Conservation (phyloP, 177 flowering plant species). For the Tripterygium wilfordii region DNA sequence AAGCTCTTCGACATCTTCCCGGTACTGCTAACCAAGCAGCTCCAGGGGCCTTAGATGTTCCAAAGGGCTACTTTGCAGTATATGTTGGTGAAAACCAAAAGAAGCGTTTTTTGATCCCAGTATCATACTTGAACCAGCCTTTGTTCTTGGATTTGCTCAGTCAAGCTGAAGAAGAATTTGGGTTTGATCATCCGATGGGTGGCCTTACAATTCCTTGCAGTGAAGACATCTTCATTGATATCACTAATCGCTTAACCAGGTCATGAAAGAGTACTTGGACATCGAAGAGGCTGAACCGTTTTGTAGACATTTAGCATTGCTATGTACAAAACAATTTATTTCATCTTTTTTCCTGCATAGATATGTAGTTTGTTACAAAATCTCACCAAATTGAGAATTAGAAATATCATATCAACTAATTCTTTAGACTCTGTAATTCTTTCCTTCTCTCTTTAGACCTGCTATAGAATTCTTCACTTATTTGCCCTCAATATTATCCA, state of each 20-base stretch:
- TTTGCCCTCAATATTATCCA: too few relatives aligned
- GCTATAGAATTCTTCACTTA: too few relatives aligned
- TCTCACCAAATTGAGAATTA: too few relatives aligned
- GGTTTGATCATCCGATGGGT: slow-evolving; percentile 31
- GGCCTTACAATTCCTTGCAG: slow-evolving; percentile 30
- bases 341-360: too few relatives aligned
- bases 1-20: background rate
- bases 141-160: slow-evolving; percentile 20
- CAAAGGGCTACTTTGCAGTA: background rate
- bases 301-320: too few relatives aligned
- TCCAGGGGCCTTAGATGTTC: background rate
- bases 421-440: too few relatives aligned
- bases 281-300: background rate
- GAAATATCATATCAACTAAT: too few relatives aligned
- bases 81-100: slow-evolving; percentile 6
- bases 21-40: background rate
- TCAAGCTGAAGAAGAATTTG: slow-evolving; percentile 22
- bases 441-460: too few relatives aligned
- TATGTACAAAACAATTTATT: too few relatives aligned
- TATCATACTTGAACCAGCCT: slow-evolving; percentile 26
- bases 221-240: slow-evolving; percentile 23
- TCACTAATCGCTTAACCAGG: slow-evolving; percentile 11
- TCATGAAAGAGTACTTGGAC: background rate
- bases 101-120: slow-evolving; percentile 24
- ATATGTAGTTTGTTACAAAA: too few relatives aligned